Evolutionary conservation across 1,284 basidiomycete genomes (phyloP).

Genomic region (Rhodofomes roseus): DNA sequence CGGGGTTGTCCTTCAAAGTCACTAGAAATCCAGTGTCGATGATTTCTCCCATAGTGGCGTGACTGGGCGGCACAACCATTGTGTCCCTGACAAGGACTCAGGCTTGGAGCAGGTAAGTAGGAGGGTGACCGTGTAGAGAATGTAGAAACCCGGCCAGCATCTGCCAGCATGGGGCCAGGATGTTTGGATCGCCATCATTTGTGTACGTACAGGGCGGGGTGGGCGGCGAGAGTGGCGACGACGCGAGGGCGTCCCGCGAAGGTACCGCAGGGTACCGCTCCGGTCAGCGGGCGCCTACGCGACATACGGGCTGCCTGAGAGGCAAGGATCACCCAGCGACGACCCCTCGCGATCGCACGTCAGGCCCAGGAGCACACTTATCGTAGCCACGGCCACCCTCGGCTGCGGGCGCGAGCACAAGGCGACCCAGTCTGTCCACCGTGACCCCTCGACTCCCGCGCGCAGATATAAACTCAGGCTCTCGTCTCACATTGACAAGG

Average conservation of each 20-base stretch:
- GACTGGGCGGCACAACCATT: too few relatives aligned
- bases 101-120: too few relatives aligned
- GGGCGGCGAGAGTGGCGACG: background rate
- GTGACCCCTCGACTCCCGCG: too few relatives aligned
- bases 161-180: too few relatives aligned
- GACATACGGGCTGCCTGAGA: too few relatives aligned
- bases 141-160: too few relatives aligned
- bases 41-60: background rate
- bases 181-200: background rate
- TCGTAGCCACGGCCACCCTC: background rate
- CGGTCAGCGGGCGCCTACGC: background rate
- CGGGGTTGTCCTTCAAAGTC: conserved; percentile 6
- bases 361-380: background rate
- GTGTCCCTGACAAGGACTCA: too few relatives aligned
- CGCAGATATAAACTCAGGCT: too few relatives aligned
- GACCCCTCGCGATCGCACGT: background rate
- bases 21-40: conserved; percentile 11
- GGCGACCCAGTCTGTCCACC: too few relatives aligned
- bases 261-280: background rate
- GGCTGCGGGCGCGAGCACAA: background rate
- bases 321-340: too few relatives aligned
- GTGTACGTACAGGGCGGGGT: background rate
- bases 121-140: too few relatives aligned
- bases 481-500: background rate
- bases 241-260: background rate